These are phyloP conservation scores for Epichloe festucae DNA, from an alignment of 2,329 filamentous ascomycete genomes.

Conservation along the genomic window DNA sequence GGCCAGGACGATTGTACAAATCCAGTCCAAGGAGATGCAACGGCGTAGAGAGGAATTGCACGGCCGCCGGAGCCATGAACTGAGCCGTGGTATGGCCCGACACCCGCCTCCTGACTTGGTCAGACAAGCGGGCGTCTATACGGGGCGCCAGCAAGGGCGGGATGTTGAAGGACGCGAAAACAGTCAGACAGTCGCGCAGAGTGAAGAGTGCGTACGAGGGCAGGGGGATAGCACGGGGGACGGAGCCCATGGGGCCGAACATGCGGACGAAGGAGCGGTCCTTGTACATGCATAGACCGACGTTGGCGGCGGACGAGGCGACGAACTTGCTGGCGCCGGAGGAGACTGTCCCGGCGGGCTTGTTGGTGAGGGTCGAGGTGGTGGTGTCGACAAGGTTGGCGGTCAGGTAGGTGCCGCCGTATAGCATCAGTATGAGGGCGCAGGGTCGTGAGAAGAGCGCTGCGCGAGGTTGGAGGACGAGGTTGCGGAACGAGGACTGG, in stretches of 20 bases:
- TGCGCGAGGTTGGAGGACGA: conserved; percentile 46
- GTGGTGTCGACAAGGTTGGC: conserved; percentile 80
- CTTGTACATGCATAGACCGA: conserved; percentile 79
- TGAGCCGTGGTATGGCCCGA: conserved; percentile 56
- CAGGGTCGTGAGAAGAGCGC: conserved; percentile 55
- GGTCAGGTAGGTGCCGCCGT: conserved; percentile 79
- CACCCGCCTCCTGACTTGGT: conserved; percentile 30
- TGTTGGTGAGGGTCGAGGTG: conserved; percentile 47
- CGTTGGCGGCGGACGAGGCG: conserved; percentile 69
- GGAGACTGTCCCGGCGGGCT: conserved; percentile 50
- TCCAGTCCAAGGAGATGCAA: conserved; percentile 77
- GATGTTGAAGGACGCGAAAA: conserved; percentile 86
- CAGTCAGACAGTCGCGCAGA: conserved; percentile 71
- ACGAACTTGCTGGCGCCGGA: conserved; percentile 69
- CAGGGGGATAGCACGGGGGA: conserved; percentile 42
- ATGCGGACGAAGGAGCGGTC: conserved; percentile 74
- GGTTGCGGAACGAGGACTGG: conserved; percentile 39
- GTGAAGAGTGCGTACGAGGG: conserved; percentile 70
- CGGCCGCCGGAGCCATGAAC: conserved; percentile 64
- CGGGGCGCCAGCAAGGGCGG: conserved; percentile 64
- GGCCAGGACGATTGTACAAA: conserved; percentile 60
- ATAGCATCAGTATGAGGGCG: conserved; percentile 58
- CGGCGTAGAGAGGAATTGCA: conserved; percentile 72
- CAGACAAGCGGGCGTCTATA: conserved; percentile 41
- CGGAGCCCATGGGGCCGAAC: conserved; percentile 51